phyloP scores from a whole-genome alignment of 352 stramenopile species.

The Phytopythium oedochilum region DNA sequence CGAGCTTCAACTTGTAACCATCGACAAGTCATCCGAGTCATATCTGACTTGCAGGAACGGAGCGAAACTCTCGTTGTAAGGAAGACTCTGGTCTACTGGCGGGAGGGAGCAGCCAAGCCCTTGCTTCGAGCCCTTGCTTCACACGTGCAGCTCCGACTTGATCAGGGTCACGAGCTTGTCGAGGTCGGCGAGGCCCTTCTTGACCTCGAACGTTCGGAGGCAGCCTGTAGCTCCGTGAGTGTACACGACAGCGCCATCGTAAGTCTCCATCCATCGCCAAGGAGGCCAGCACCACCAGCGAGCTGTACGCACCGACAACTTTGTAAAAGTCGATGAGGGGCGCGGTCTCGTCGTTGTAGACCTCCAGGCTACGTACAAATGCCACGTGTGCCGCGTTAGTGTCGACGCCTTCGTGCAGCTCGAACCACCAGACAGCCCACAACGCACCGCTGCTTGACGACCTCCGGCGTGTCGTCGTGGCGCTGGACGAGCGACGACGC shows the following conservation, averaged over 20 bases:
- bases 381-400: not conserved
- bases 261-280: not conserved
- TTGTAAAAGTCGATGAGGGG: constrained; percentile 87
- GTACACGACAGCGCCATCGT: not conserved
- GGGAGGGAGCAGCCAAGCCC: not conserved
- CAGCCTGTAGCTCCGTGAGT: constrained; percentile 17
- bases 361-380: constrained; percentile 45
- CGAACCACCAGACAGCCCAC: not conserved
- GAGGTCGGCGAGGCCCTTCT: constrained; percentile 79
- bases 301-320: constrained; percentile 32
- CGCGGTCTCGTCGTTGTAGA: constrained; percentile 88
- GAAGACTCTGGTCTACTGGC: not conserved
- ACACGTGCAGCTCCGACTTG: constrained; percentile 39
- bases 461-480: constrained; percentile 73
- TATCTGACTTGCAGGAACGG: too few species aligned
- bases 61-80: too few species aligned
- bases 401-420: not conserved
- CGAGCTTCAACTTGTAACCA: constrained; percentile 3
- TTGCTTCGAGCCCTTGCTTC: not conserved
- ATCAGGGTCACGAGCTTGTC: constrained; percentile 74
- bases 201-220: constrained; percentile 82
- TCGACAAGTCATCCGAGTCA: not conserved
- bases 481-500: constrained; percentile 70
- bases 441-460: constrained; percentile 64
- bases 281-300: not conserved